Conservation (phyloP, 2,329 filamentous ascomycete species). For the Arthroderma sp. region DNA sequence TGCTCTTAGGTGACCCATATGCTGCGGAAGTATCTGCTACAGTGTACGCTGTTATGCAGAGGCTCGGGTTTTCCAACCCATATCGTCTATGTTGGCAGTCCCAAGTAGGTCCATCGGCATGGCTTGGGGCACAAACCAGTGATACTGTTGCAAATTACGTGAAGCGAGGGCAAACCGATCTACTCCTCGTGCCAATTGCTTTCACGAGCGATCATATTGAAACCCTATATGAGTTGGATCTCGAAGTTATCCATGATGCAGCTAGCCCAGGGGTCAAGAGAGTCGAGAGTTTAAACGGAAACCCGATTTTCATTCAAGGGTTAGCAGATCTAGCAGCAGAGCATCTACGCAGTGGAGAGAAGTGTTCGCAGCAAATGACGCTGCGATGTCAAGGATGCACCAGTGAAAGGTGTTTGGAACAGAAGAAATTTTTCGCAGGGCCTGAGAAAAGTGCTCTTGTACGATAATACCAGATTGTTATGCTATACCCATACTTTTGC, state of each 20-base stretch:
- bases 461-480: constrained; percentile 10
- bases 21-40: constrained; percentile 91
- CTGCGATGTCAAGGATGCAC: constrained; percentile 87
- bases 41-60: constrained; percentile 91
- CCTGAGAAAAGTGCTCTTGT: constrained; percentile 24
- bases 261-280: constrained; percentile 72
- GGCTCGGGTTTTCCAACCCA: constrained; percentile 73
- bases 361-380: constrained; percentile 75
- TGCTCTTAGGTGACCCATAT: constrained; percentile 64
- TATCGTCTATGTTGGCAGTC: constrained; percentile 97
- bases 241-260: constrained; percentile 79
- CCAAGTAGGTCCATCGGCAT: constrained; percentile 87
- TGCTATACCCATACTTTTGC: not conserved
- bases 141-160: constrained; percentile 81
- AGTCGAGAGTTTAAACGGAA: constrained; percentile 84
- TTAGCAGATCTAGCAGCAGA: constrained; percentile 73
- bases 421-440: constrained; percentile 51
- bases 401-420: constrained; percentile 71
- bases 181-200: constrained; percentile 85
- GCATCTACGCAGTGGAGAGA: constrained; percentile 58
- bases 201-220: constrained; percentile 99
- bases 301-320: constrained; percentile 75
- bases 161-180: constrained; percentile 77
- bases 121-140: constrained; percentile 88
- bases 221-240: constrained; percentile 84